Evolutionary conservation across 805 yeast species (phyloP).

Genomic region (Martiniozyma abietophila): DNA sequence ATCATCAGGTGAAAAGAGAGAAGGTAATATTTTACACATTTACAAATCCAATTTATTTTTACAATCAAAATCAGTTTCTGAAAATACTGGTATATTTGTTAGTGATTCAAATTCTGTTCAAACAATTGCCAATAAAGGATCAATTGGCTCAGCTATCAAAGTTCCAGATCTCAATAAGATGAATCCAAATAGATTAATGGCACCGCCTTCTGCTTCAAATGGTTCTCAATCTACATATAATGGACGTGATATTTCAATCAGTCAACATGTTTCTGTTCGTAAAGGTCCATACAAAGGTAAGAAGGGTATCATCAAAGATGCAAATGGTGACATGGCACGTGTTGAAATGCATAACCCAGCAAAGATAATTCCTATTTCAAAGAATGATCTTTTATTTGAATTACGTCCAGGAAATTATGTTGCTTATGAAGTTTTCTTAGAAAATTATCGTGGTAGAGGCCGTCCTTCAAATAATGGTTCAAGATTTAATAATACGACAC

Average conservation of each 20-base stretch:
- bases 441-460: constrained; percentile 28
- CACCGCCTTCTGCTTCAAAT: constrained; percentile 60
- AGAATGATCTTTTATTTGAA: constrained; percentile 65
- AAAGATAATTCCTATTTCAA: constrained; percentile 78
- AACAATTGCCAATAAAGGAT: constrained; percentile 79
- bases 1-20: constrained; percentile 70
- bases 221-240: constrained; percentile 45
- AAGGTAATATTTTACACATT: constrained; percentile 81
- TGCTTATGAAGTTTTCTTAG: constrained; percentile 73
- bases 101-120: constrained; percentile 66
- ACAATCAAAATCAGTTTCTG: constrained; percentile 68
- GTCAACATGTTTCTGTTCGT: constrained; percentile 76
- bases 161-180: constrained; percentile 67
- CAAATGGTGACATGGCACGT: constrained; percentile 85
- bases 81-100: constrained; percentile 88
- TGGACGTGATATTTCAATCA: constrained; percentile 75
- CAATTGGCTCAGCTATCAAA: constrained; percentile 41
- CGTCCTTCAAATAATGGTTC: constrained; percentile 1
- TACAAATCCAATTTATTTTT: constrained; percentile 73
- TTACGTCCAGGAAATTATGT: constrained; percentile 58
- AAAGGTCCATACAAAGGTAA: constrained; percentile 94
- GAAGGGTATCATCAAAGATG: constrained; percentile 87
- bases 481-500: not conserved
- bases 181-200: constrained; percentile 68
- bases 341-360: constrained; percentile 90